phyloP scores from a whole-genome alignment of 192 early-diverging fungal genomes.

The Rhizoclosmatium sp. region DNA sequence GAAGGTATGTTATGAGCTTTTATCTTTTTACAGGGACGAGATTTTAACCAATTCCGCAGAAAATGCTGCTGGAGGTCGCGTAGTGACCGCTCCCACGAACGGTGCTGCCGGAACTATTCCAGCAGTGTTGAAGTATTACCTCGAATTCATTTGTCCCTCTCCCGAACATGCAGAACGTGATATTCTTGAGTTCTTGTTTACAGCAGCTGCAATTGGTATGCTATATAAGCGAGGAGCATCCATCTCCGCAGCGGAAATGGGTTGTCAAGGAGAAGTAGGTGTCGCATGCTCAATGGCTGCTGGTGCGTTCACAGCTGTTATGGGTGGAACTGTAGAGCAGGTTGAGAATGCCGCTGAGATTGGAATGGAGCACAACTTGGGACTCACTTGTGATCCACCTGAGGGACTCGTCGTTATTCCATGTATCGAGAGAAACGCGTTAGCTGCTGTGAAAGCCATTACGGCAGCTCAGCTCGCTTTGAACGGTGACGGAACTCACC shows the following conservation, averaged over 20 bases:
- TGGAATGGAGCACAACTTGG: constrained; percentile 78
- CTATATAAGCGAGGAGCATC: constrained; percentile 94
- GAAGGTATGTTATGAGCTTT: constrained; percentile 55
- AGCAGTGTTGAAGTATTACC: constrained; percentile 92
- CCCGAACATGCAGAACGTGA: constrained; percentile 81
- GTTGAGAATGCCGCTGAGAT: constrained; percentile 97
- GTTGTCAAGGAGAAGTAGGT: constrained; percentile 97
- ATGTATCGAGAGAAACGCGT: constrained; percentile 94
- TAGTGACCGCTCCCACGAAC: constrained; percentile 93
- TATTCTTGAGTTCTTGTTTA: constrained; percentile 91
- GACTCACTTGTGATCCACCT: constrained; percentile 77
- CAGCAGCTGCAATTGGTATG: constrained; percentile 94
- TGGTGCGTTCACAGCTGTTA: constrained; percentile 93
- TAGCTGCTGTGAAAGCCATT: constrained; percentile 95
- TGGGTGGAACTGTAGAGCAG: constrained; percentile 89
- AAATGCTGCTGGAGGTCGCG: constrained; percentile 54
- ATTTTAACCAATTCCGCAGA: constrained; percentile 72
- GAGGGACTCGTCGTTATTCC: constrained; percentile 94
- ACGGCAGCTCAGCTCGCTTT: constrained; percentile 95
- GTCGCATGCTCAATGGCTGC: constrained; percentile 98
- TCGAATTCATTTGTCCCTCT: constrained; percentile 85
- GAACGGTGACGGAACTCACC: constrained; percentile 89
- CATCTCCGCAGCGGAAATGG: constrained; percentile 96
- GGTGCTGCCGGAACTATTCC: constrained; percentile 95
- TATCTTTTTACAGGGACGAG: constrained; percentile 48